phyloP scores from a whole-genome alignment of 345 rosid species.

The Melaleuca quinquenervia region DNA sequence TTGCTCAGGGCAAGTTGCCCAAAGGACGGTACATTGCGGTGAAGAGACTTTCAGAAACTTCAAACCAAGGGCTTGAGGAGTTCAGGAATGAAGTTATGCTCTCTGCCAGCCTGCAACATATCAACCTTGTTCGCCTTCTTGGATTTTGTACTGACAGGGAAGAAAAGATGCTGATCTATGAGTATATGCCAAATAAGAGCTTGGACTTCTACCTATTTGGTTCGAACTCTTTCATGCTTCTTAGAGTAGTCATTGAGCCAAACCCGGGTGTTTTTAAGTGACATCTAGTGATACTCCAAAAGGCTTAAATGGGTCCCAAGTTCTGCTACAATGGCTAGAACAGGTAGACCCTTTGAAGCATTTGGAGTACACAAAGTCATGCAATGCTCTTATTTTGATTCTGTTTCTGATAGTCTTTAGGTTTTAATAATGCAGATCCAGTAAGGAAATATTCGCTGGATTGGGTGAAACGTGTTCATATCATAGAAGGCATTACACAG shows the following conservation, averaged over 20 bases:
- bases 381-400: background rate
- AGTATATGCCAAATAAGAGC: conserved; percentile 26
- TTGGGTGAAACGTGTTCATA: conserved; percentile 20
- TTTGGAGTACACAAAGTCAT: background rate
- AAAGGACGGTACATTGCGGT: conserved; percentile 27
- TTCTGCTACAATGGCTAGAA: background rate
- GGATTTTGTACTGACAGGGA: conserved; percentile 19
- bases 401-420: background rate
- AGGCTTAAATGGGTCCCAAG: background rate
- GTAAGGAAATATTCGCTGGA: conserved; percentile 1
- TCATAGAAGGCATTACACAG: conserved; percentile 35
- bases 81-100: conserved; percentile 22
- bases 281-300: background rate
- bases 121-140: conserved; percentile 18
- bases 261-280: background rate
- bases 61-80: conserved; percentile 27
- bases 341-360: background rate
- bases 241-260: background rate
- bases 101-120: conserved; percentile 29
- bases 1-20: conserved; percentile 11
- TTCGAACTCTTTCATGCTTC: background rate
- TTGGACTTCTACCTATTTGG: conserved; percentile 23
- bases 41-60: conserved; percentile 25
- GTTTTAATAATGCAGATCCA: conserved; percentile 13
- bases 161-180: conserved; percentile 33